Conservation (phyloP, 78 protist genomes). For the Polysphondylium violaceum region DNA sequence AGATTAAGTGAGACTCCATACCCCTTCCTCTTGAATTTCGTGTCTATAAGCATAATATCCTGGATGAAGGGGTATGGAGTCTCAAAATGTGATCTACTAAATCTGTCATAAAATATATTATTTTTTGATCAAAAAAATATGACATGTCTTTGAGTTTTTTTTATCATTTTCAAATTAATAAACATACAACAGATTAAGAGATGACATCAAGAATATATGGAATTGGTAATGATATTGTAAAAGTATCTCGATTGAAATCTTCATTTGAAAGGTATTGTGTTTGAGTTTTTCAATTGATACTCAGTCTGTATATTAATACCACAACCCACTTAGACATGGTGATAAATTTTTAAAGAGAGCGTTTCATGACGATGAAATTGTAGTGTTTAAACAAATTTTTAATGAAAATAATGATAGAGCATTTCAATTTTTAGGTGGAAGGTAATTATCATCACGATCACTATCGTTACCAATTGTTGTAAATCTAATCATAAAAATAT, state of each 20-base stretch:
- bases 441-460: background rate
- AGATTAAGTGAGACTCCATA: too few species aligned
- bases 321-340: conserved; percentile 17
- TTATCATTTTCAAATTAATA: background rate
- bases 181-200: background rate
- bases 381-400: background rate
- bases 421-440: conserved; percentile 52
- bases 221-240: conserved; percentile 68
- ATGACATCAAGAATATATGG: conserved; percentile 24
- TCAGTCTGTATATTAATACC: background rate
- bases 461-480: background rate
- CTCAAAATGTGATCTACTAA: too few species aligned
- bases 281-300: background rate
- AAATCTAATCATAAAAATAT: too few species aligned
- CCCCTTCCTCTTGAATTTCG: too few species aligned
- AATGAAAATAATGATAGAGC: background rate
- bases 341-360: conserved; percentile 66
- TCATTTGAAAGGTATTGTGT: conserved; percentile 39
- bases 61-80: too few species aligned
- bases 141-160: too few species aligned
- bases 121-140: too few species aligned
- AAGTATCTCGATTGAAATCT: conserved; percentile 32
- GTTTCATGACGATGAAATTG: conserved; percentile 39
- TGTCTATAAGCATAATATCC: too few species aligned
- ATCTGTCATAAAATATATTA: too few species aligned